Conservation (phyloP, 768 basidiomycete genomes). For the Tylopilus plumbeoviolaceoides region DNA sequence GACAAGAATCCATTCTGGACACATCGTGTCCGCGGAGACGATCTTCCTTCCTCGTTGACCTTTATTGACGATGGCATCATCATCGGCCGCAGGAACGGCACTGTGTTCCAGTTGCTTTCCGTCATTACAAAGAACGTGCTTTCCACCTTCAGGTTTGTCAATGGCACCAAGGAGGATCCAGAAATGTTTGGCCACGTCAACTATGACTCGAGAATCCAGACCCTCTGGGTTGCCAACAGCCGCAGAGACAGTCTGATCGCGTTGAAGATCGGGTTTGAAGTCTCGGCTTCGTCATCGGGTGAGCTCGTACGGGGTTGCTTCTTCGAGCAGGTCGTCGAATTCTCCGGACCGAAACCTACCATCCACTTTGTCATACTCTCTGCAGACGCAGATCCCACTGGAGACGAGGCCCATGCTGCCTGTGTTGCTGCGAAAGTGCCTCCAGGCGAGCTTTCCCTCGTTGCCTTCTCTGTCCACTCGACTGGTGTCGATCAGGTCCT, state of each 20-base stretch:
- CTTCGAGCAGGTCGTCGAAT: slow-evolving; percentile 82
- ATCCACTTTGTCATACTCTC: slow-evolving; percentile 89
- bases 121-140: slow-evolving; percentile 66
- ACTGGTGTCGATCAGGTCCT: slow-evolving; percentile 87
- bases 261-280: slow-evolving; percentile 67
- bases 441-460: slow-evolving; percentile 73
- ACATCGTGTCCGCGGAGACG: slow-evolving; percentile 75
- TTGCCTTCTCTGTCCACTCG: slow-evolving; percentile 86
- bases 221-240: slow-evolving; percentile 84
- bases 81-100: slow-evolving; percentile 80
- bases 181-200: slow-evolving; percentile 89
- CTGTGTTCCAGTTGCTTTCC: slow-evolving; percentile 79
- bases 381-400: slow-evolving; percentile 76
- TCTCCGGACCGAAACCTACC: slow-evolving; percentile 76
- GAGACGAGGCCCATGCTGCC: slow-evolving; percentile 79
- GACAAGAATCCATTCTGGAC: slow-evolving; percentile 74
- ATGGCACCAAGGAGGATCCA: slow-evolving; percentile 61
- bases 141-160: slow-evolving; percentile 77
- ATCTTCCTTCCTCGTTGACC: slow-evolving; percentile 75
- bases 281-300: slow-evolving; percentile 48
- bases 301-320: slow-evolving; percentile 63
- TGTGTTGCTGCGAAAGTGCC: slow-evolving; percentile 78
- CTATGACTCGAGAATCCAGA: slow-evolving; percentile 82
- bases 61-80: slow-evolving; percentile 86
- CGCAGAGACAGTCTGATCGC: slow-evolving; percentile 82